Evolutionary conservation across 306 rosid species (phyloP).

Genomic region (Erythrophleum fordii): DNA sequence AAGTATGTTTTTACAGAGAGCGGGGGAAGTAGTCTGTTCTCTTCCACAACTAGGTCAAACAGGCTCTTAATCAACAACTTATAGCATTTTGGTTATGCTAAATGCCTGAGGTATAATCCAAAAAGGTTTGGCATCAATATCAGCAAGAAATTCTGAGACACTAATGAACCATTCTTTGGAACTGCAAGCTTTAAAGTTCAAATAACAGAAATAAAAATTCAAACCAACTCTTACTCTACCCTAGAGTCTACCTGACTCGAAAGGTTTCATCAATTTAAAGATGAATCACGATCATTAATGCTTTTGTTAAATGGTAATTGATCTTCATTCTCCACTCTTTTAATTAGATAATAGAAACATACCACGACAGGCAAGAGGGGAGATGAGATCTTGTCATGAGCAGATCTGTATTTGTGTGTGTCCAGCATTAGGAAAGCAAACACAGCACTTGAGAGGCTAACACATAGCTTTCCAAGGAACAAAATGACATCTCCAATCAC

Average conservation of each 20-base stretch:
- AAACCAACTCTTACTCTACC: not conserved
- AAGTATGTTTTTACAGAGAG: no score
- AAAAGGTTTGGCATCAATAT: conserved; percentile 15
- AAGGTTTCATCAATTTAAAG: conserved; percentile 3
- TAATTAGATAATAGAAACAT: conserved; percentile 41
- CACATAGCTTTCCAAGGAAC: conserved; percentile 93
- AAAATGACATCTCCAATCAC: conserved; percentile 95
- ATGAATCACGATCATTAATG: conserved; percentile 22
- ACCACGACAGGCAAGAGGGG: conserved; percentile 96
- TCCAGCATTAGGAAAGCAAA: conserved; percentile 97
- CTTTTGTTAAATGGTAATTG: conserved; percentile 25
- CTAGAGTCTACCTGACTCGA: not conserved
- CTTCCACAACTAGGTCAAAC: no score
- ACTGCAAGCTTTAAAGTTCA: conserved; percentile 1
- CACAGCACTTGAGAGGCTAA: conserved; percentile 86
- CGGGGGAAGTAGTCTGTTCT: no score
- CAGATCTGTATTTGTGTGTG: conserved; percentile 70
- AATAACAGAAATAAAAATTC: conserved; percentile 12
- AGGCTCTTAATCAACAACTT: no score
- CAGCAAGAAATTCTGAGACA: conserved; percentile 16
- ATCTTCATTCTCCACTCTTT: conserved; percentile 1
- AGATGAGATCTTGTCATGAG: conserved; percentile 92
- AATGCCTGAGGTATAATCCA: not conserved
- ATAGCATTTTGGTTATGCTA: not conserved
- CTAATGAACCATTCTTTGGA: conserved; percentile 16